phyloP scores from a whole-genome alignment of 2,329 filamentous ascomycete genomes.

The Amauroascus niger region DNA sequence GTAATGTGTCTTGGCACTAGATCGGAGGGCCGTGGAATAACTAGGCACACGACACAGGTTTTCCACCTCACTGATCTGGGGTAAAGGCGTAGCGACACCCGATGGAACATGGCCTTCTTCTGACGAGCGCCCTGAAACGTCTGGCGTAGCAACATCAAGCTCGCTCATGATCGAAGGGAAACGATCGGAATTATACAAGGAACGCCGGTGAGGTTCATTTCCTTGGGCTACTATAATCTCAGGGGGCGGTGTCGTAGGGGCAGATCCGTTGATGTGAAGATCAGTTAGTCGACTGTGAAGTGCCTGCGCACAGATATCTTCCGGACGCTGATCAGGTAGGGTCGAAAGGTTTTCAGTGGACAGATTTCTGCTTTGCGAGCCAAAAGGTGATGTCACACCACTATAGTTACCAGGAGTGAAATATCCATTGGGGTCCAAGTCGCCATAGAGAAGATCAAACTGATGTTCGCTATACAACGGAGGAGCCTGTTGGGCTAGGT shows the following conservation, averaged over 20 bases:
- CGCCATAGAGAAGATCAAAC: conserved; percentile 82
- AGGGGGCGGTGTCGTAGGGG: conserved; percentile 7
- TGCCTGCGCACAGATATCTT: conserved; percentile 51
- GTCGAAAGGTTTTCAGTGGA: conserved; percentile 71
- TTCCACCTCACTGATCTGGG: conserved; percentile 48
- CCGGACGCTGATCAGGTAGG: conserved; percentile 41
- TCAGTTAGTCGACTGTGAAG: conserved; percentile 60
- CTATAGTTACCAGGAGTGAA: conserved; percentile 60
- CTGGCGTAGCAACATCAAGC: conserved; percentile 5
- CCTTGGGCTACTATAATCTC: conserved; percentile 12
- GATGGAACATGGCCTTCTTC: conserved; percentile 41
- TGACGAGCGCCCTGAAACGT: conserved; percentile 38
- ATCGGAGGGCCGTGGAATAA: conserved; percentile 63
- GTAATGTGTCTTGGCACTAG: conserved; percentile 48
- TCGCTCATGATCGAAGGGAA: conserved; percentile 28
- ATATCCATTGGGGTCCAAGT: conserved; percentile 71
- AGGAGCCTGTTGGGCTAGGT: conserved; percentile 61
- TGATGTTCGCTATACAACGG: conserved; percentile 85
- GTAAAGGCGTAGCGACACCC: conserved; percentile 35
- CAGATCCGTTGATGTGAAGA: conserved; percentile 35
- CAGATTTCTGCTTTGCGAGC: conserved; percentile 57
- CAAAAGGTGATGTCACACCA: conserved; percentile 71
- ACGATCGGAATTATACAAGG: conserved; percentile 14
- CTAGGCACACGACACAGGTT: conserved; percentile 65
- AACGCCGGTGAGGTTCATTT: conserved; percentile 20